Base-by-base conservation (phyloP, 331 rosid species). In the Malus hybrid region DNA sequence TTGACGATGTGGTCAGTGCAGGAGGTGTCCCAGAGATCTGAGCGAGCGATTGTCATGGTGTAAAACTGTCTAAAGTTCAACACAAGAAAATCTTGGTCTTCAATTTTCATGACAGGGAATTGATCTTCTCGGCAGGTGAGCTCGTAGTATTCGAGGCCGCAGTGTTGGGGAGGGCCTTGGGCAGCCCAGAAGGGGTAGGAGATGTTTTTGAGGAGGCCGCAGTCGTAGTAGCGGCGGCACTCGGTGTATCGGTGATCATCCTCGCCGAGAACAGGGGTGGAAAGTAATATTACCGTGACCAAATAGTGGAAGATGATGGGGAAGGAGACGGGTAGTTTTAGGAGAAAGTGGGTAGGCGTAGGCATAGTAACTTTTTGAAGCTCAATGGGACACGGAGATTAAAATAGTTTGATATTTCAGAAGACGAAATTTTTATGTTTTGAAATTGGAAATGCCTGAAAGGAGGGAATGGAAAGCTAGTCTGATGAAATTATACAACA, bases 151-250 rank as follows among this genome's bases (percentile, higher is more conserved):
- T 0, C 5, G 39, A 34, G 36, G 15, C 88, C 89, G 68, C 93
- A 89, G 5, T 48, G 26, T 12, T 29, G 24, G 9, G 85, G 72
- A 10, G 82, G 82, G 4, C 0, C 9, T 6, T 19, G 0, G 44
- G 44, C 58, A 22, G 78, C 85, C 86, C 83, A 89, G 75, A 86
- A 89, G 52, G 93, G 91, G 57, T 74, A 88, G 0, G 1, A 3
- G 9, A 86, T 68, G 82, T 62, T 46, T 57, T 28, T 42, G 18
- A 83, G 0, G 10, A 1, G 14, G 30, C 93, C 93, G 26, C 91
- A 85, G 20, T 19, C 44, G 78, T 65, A 87, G 16, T 79, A 4
- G 13, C 11, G 20, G 19, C 6, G 4, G 77, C 93, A 86, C 1
- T 3, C 52, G 2, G 1, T 9, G 56, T 60, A 60, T 6, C 0